Base-by-base conservation (phyloP, 192 early-diverging fungal species). In the Gigaspora rosea region DNA sequence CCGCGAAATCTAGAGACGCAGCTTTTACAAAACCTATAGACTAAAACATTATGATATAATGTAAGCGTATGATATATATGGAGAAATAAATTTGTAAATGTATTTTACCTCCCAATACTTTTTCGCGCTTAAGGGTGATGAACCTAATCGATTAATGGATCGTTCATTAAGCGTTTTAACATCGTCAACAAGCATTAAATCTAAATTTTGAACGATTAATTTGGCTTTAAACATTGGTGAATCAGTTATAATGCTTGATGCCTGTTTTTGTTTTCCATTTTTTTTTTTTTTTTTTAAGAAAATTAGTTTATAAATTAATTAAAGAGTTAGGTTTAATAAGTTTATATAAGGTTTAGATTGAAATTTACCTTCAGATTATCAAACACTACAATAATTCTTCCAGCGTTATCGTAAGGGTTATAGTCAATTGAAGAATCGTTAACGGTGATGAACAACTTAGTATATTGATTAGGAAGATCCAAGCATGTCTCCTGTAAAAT, bases 341-440 rank as follows among this genome's bases (percentile, higher is more conserved):
- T 41, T 27, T 41, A 73, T 20, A 12, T 64, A 22, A 49, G 22
- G 20, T 52, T 22, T 46, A 8, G 9, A 52, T 32, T 15, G 12
- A 48, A 64, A 46, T 9, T 56, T 79, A 92, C 91, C 85, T 90
- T 91, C 65, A 91, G 73, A 65, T 85, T 84, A 71, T 91, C 90
- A 35, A 92, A 49, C 1, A 84, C 78, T 18, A 90, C 4, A 16
- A 86, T 81, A 59, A 88, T 83, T 9, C 85, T 85, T 0, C 85
- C 80, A 4, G 85, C 81, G 20, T 86, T 82, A 78, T 88, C 65
- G 11, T 83, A 48, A 1, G 91, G 91, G 33, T 84, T 86, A 52
- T 89, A 91, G 67, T 90, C 88, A 72, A 93, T 79, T 16, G 85
- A 84, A 12, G 85, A 83, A 75, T 91, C 88, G n/a, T 78, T 78